Base-by-base conservation (phyloP, 164 flowering plant species). In the Vitis rotundifolia region DNA sequence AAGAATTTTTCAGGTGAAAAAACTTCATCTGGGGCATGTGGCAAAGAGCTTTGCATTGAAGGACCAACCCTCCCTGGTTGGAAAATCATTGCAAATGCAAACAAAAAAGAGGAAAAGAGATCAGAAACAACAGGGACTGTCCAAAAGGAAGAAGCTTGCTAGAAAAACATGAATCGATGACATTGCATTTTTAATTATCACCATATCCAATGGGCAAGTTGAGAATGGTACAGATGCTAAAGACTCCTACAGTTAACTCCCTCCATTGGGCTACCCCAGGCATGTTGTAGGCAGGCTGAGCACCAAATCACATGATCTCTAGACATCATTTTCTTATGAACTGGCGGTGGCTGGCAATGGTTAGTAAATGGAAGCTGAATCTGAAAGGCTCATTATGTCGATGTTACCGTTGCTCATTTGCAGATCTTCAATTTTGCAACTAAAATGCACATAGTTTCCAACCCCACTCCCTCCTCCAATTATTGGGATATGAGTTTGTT, bases 11-110 rank as follows among this genome's bases (percentile, higher is more conserved):
- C 79, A 81, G 87, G 88, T 92, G 81, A 93, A 90, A 81, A 95
- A 85, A 73, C 91, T 95, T 83, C 99, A 93, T 71, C 69, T 93
- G 71, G 98, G 99, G 6, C 99, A 92, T 69, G 97, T 88, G 15
- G 97, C 98, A 6, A 91, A 79, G 75, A 95, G 97, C 73, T 95
- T 93, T 74, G 99, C 90, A 13, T 76, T 95, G 72, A 95, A 86
- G 79, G 92, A 95, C 37, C 94, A 93, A 50, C 99, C 99, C 3
- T 87, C 99, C 12, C 68, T 91, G 78, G 96, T 92, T 9, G 97
- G 91, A 16, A 76, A 77, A 73, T 82, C 91, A 37, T 80, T 84
- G 72, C 91, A 85, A 64, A 72, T 71, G 76, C 83, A 87, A 71
- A 19, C 70, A 3, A 90, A 86, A 84, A 95, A 93, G 87, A 88